phyloP scores from a whole-genome alignment of 2,329 filamentous ascomycete species.

The Penicillium sclerotiorum region DNA sequence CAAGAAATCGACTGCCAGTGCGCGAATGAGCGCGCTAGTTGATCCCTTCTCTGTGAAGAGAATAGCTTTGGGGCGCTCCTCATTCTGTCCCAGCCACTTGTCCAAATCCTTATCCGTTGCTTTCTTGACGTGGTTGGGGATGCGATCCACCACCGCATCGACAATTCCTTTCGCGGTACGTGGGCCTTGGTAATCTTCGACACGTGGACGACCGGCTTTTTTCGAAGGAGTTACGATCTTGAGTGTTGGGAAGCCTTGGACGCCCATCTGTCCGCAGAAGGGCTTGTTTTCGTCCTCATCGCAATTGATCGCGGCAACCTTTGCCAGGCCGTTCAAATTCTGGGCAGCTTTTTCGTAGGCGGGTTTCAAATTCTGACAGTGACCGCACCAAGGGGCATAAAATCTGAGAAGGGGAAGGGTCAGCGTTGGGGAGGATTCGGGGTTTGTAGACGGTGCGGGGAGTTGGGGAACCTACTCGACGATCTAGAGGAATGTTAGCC shows the following conservation, averaged over 20 bases:
- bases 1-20: conserved; percentile 87
- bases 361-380: conserved; percentile 94
- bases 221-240: conserved; percentile 89
- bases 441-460: conserved; percentile 9
- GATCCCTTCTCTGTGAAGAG: conserved; percentile 93
- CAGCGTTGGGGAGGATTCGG: conserved; percentile 8
- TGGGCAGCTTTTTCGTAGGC: conserved; percentile 93
- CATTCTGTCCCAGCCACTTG: conserved; percentile 68
- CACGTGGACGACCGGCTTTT: conserved; percentile 74
- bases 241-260: conserved; percentile 92
- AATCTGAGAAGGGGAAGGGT: conserved; percentile 64
- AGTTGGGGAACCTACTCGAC: conserved; percentile 51
- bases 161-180: conserved; percentile 85
- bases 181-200: conserved; percentile 88
- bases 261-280: conserved; percentile 80
- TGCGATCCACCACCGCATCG: conserved; percentile 80
- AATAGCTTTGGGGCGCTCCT: conserved; percentile 77
- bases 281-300: conserved; percentile 91
- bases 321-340: conserved; percentile 85
- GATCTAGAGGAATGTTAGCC: conserved; percentile 42
- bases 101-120: conserved; percentile 79
- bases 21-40: conserved; percentile 78
- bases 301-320: conserved; percentile 93
- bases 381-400: conserved; percentile 97
- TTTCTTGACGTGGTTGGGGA: conserved; percentile 86